These are phyloP conservation scores for Trichosporon coremiiforme DNA, from an alignment of 1,284 basidiomycete species.

Conservation along the genomic window DNA sequence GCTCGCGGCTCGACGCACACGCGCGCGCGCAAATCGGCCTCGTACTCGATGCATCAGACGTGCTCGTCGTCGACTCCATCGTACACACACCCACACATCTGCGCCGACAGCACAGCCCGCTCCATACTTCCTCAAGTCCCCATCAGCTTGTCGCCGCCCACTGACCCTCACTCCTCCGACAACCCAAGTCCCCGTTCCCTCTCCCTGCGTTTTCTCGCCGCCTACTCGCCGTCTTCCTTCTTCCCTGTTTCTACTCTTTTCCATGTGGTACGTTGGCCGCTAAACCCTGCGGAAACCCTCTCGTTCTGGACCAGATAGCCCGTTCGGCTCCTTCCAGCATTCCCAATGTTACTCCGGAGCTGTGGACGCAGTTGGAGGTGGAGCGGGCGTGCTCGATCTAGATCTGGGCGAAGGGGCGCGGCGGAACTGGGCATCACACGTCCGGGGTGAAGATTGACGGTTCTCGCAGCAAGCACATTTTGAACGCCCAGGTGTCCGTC, in stretches of 20 bases:
- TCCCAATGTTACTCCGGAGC: not conserved
- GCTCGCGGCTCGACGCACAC: not conserved
- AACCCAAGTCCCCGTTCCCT: no score
- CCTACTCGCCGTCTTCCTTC: not conserved
- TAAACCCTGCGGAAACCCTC: not conserved
- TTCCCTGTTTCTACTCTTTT: no score
- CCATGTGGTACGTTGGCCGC: not conserved
- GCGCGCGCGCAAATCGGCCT: no score
- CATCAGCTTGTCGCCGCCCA: no score
- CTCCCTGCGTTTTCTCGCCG: not conserved
- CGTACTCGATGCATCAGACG: constrained; percentile 1
- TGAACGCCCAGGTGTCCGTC: constrained; percentile 91
- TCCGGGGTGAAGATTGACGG: not conserved
- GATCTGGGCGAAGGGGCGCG: not conserved
- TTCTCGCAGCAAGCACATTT: constrained; percentile 76
- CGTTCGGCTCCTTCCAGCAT: not conserved
- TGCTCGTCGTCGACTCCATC: not conserved
- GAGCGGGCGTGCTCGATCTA: not conserved
- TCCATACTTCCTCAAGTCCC: no score
- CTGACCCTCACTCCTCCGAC: not conserved
- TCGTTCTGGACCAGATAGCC: not conserved
- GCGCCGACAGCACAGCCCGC: not conserved
- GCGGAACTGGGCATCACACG: not conserved
- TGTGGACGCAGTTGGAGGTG: not conserved
- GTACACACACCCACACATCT: not conserved